Conservation (phyloP, 2,329 filamentous ascomycete species). For the Neonectria punicea region DNA sequence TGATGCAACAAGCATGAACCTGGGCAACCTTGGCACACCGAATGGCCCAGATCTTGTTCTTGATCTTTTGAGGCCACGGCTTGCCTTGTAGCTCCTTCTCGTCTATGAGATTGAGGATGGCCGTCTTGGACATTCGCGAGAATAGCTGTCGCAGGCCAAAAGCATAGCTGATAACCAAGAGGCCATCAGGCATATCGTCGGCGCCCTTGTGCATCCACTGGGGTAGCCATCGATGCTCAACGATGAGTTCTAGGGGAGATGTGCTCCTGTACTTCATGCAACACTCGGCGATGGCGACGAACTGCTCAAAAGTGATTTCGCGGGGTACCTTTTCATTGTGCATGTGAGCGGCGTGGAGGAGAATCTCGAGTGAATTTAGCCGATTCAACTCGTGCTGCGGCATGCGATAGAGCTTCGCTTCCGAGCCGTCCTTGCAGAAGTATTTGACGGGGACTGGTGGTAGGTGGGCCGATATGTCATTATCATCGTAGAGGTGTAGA, state of each 20-base stretch:
- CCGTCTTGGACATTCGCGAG: constrained; percentile 59
- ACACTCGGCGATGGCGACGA: constrained; percentile 63
- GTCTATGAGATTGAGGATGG: constrained; percentile 57
- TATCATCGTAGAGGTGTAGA: constrained; percentile 49
- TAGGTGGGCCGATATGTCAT: constrained; percentile 49
- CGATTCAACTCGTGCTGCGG: constrained; percentile 60
- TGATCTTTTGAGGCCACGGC: constrained; percentile 59
- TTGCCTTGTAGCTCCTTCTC: constrained; percentile 56
- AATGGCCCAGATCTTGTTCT: constrained; percentile 60
- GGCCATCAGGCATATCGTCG: constrained; percentile 60
- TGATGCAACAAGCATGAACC: constrained; percentile 57
- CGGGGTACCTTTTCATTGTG: constrained; percentile 58
- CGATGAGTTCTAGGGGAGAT: constrained; percentile 59
- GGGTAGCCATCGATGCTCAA: constrained; percentile 63
- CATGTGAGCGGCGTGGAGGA: constrained; percentile 64
- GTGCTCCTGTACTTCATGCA: constrained; percentile 63
- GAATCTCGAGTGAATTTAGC: constrained; percentile 54
- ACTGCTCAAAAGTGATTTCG: constrained; percentile 58
- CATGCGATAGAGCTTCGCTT: constrained; percentile 62
- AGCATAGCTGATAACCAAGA: constrained; percentile 63
- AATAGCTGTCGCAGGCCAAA: constrained; percentile 63
- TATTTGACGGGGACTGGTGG: constrained; percentile 50
- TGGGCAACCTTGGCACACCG: constrained; percentile 62
- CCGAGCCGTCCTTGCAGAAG: constrained; percentile 55
- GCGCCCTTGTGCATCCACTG: constrained; percentile 60